Evolutionary conservation across 441 rosid genomes (phyloP).

Genomic region (Geranium incanum): DNA sequence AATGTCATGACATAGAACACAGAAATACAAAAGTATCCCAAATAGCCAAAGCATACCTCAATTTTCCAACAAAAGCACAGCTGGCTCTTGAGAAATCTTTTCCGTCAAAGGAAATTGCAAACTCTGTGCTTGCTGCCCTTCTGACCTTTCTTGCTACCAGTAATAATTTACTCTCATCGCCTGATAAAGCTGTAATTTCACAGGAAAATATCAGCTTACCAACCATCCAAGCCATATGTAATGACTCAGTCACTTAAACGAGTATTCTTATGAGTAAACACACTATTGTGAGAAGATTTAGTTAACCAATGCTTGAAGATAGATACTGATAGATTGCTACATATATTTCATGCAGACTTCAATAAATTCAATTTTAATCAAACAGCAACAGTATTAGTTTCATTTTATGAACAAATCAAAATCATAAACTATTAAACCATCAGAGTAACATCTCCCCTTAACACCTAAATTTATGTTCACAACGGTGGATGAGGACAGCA

Average conservation of each 20-base stretch:
- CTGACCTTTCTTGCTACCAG: conserved; percentile 74
- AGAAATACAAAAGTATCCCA: conserved; percentile 3
- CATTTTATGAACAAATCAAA: too few species aligned
- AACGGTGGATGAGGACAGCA: neutral
- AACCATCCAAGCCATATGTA: neutral
- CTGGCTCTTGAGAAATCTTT: conserved; percentile 59
- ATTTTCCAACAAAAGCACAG: conserved; percentile 54
- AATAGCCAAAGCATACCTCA: conserved; percentile 40
- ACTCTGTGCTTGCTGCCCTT: conserved; percentile 58
- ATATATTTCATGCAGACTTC: too few species aligned
- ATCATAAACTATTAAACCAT: too few species aligned
- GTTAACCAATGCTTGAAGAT: too few species aligned
- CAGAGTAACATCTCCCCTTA: too few species aligned
- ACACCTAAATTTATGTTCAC: neutral
- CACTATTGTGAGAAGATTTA: too few species aligned
- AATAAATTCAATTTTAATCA: too few species aligned
- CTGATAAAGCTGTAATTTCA: conserved; percentile 55
- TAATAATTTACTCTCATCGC: conserved; percentile 65
- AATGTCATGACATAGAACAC: conserved; percentile 19
- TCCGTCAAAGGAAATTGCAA: conserved; percentile 54
- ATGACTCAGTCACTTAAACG: too few species aligned
- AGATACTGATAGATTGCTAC: too few species aligned
- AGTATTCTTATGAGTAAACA: too few species aligned
- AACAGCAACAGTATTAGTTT: too few species aligned
- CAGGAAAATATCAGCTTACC: neutral